Evolutionary conservation across 1,284 basidiomycete genomes (phyloP), one percentile per base, ranked within the genome.

Genomic region (Volvariella surrecta): DNA sequence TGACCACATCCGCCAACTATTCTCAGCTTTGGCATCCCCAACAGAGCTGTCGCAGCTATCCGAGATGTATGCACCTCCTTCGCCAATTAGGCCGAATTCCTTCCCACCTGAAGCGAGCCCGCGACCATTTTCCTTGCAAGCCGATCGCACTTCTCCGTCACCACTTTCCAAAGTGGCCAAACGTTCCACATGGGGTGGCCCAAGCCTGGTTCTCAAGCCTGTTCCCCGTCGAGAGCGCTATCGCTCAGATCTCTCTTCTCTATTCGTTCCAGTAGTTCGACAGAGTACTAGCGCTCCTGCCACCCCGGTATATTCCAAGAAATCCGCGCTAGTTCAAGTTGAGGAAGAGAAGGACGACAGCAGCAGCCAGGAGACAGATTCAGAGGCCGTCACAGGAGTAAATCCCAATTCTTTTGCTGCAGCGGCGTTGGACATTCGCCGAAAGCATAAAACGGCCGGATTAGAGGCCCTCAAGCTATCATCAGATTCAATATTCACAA

Each of bases 51-150:
- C 79, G 7, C 86, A 86, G 53, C 67, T 89, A 7, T 68, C 82
- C 2, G 84, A 87, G 59, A 89, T 89, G 86, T 89, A 89, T 57
- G 83, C 83, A 0, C 87, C 87, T 2, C 71, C 84, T 0, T 83
- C 79, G 1, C 79, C 81, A 10, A 58, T 70, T 20, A 69, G 67
- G 44, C 56, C 67, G 3, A 49, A 58, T 7, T 67, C 71, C 48
- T 47, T 53, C 18, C 54, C 62, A 28, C 48, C 49, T 40, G 66
- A 70, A 10, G 38, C 48, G 18, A 46, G 39, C 39, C 44, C 57
- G 3, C 55, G 62, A 41, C 60, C 58, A 0, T 48, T 71, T 17
- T 77, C 74, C 7, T 62, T 72, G 45, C 69, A 73, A 6, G 3
- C 62, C 58, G 9, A 52, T 57, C 11, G 48, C 53, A 48, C 52